Percentiles rank a stretch among this genome's conserved stretches.
Evolutionary conservation across 768 basidiomycete genomes (phyloP).

Genomic region (Boletus rex-veris): DNA sequence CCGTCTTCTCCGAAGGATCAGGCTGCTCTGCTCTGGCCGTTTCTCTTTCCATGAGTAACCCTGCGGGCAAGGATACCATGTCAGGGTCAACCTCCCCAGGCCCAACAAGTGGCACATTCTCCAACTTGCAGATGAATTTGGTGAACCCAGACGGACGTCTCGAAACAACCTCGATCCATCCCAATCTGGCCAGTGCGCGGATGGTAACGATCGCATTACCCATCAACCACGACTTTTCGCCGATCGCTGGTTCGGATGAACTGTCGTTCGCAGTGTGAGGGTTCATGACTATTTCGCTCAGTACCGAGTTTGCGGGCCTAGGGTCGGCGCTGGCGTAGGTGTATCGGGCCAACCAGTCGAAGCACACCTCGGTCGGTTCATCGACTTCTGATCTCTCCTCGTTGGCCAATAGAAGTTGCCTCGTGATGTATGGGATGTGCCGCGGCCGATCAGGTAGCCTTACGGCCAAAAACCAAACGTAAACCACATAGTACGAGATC

Average conservation of each 20-base stretch:
- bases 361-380: slow-evolving; percentile 91
- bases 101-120: slow-evolving; percentile 85
- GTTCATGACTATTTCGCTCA: slow-evolving; percentile 77
- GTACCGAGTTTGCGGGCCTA: slow-evolving; percentile 72
- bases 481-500: slow-evolving; percentile 87
- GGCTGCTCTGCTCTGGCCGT: slow-evolving; percentile 33
- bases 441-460: slow-evolving; percentile 76
- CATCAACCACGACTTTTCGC: slow-evolving; percentile 79
- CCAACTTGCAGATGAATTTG: slow-evolving; percentile 76
- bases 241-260: slow-evolving; percentile 38
- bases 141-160: slow-evolving; percentile 88
- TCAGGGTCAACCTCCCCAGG: slow-evolving; percentile 85
- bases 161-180: slow-evolving; percentile 87
- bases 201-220: slow-evolving; percentile 86
- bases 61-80: slow-evolving; percentile 63
- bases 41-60: slow-evolving; percentile 68
- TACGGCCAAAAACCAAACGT: slow-evolving; percentile 91
- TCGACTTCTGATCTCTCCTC: slow-evolving; percentile 71
- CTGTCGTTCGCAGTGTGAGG: slow-evolving; percentile 34
- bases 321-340: slow-evolving; percentile 94
- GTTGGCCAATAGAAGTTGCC: slow-evolving; percentile 83
- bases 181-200: slow-evolving; percentile 62
- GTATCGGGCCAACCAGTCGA: slow-evolving; percentile 95
- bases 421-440: slow-evolving; percentile 82
- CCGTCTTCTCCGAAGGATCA: slow-evolving; percentile 20